Percentiles rank a stretch among this genome's conserved stretches.
Evolutionary conservation across 345 rosid species (phyloP).

Genomic region (Erucastrum elatum): DNA sequence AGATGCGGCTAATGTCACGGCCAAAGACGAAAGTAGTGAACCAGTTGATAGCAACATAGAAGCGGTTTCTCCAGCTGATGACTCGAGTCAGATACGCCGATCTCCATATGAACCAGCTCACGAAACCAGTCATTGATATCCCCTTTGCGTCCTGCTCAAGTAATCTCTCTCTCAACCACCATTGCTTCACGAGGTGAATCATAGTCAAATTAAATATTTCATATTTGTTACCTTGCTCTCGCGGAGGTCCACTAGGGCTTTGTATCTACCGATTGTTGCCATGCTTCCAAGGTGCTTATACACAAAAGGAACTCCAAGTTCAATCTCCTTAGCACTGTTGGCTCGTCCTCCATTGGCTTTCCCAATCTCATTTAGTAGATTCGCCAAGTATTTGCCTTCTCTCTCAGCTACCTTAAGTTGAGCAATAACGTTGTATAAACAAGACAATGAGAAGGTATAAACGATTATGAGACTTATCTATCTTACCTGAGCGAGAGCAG

Average conservation of each 20-base stretch:
- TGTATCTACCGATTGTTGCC: conserved; percentile 91
- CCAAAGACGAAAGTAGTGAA: conserved; percentile 85
- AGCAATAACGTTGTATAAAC: neutral
- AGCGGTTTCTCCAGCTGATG: conserved; percentile 93
- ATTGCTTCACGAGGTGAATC: neutral
- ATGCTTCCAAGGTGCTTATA: conserved; percentile 95
- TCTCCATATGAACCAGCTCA: conserved; percentile 94
- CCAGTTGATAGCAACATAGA: conserved; percentile 95
- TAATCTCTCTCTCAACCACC: neutral
- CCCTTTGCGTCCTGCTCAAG: conserved; percentile 75
- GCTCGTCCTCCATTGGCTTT: conserved; percentile 81
- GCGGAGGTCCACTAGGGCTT: conserved; percentile 90
- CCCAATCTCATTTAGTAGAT: conserved; percentile 57
- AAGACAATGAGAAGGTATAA: neutral
- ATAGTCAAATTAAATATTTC: neutral
- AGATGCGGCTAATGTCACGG: conserved; percentile 83
- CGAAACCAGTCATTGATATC: conserved; percentile 74
- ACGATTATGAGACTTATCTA: neutral
- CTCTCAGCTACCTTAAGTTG: conserved; percentile 81
- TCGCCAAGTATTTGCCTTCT: conserved; percentile 80
- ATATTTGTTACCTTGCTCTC: conserved; percentile 75
- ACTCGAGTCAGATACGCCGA: conserved; percentile 50
- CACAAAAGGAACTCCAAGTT: conserved; percentile 70
- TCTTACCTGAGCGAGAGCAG: conserved; percentile 88
- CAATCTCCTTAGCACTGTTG: conserved; percentile 53